Percentiles rank a stretch among this genome's conserved stretches.
Evolutionary conservation across 1,284 basidiomycete genomes (phyloP).

Genomic region (Takashimella koratensis): DNA sequence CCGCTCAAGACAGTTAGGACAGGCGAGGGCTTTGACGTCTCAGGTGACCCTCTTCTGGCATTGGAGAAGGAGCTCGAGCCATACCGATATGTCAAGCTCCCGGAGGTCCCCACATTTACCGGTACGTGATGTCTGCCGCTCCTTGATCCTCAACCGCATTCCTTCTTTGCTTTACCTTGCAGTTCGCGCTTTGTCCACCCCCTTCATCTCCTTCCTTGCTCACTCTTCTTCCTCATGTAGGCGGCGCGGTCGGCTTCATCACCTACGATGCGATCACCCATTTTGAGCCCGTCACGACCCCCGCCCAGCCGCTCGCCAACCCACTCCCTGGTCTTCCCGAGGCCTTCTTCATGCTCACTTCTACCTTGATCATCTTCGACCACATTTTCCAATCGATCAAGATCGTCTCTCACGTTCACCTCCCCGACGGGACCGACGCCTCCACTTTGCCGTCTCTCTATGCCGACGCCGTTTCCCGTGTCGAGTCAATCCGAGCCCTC

Average conservation of each 20-base stretch:
- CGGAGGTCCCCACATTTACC: slow-evolving; percentile 89
- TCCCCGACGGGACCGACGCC: slow-evolving; percentile 55
- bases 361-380: slow-evolving; percentile 93
- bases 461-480: slow-evolving; percentile 72
- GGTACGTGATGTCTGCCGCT: slow-evolving; percentile 36
- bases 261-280: slow-evolving; percentile 94
- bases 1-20: slow-evolving; percentile 88
- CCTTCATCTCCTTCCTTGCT: not conserved
- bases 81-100: slow-evolving; percentile 87
- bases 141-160: not conserved
- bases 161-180: too few relatives aligned
- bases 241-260: slow-evolving; percentile 96
- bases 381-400: slow-evolving; percentile 94
- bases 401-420: slow-evolving; percentile 91
- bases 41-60: slow-evolving; percentile 80
- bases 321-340: slow-evolving; percentile 86
- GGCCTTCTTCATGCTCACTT: slow-evolving; percentile 93
- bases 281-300: slow-evolving; percentile 86
- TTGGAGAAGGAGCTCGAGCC: slow-evolving; percentile 82
- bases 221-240: slow-evolving; percentile 44
- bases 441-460: slow-evolving; percentile 72
- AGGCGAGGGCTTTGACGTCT: slow-evolving; percentile 74
- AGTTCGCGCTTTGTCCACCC: too few relatives aligned
- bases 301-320: slow-evolving; percentile 58
- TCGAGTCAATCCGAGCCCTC: slow-evolving; percentile 66